These are phyloP conservation scores for Leucogyrophana mollusca DNA, from an alignment of 768 basidiomycete species.

Conservation along the genomic window DNA sequence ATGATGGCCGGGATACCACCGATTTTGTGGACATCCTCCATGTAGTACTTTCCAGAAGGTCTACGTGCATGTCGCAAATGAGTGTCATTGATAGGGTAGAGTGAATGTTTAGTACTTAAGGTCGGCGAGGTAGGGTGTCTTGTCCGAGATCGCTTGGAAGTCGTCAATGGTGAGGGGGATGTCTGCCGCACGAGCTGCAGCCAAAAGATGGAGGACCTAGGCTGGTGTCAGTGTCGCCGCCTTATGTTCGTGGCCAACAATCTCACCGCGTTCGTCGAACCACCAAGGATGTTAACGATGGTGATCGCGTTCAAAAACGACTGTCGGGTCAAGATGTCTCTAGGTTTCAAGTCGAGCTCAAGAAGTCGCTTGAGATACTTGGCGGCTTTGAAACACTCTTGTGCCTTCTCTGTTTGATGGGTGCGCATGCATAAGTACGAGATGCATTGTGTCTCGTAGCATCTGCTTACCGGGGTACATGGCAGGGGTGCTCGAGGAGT, in stretches of 20 bases:
- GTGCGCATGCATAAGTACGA: not conserved
- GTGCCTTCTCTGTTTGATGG: slow-evolving; percentile 76
- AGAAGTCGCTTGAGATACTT: slow-evolving; percentile 74
- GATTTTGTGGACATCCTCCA: slow-evolving; percentile 86
- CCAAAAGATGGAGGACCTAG: slow-evolving; percentile 79
- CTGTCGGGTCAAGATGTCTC: slow-evolving; percentile 65
- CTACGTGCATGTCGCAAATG: slow-evolving; percentile 28
- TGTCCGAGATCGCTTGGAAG: slow-evolving; percentile 78
- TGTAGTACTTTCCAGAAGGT: slow-evolving; percentile 84
- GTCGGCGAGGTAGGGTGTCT: slow-evolving; percentile 83
- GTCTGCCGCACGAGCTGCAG: slow-evolving; percentile 82
- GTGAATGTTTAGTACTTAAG: slow-evolving; percentile 51
- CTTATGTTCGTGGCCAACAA: not conserved
- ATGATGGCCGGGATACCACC: slow-evolving; percentile 84
- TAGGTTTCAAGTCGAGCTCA: slow-evolving; percentile 81
- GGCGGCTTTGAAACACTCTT: slow-evolving; percentile 80
- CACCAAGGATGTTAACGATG: slow-evolving; percentile 76
- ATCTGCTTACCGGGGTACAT: slow-evolving; percentile 53
- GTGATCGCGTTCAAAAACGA: slow-evolving; percentile 85
- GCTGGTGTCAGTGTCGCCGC: too few species aligned
- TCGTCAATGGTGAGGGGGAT: slow-evolving; percentile 77
- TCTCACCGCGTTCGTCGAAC: slow-evolving; percentile 83
- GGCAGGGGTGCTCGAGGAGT: slow-evolving; percentile 74
- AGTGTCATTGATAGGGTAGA: not conserved
- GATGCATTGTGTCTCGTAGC: not conserved